Percentiles rank a stretch among this genome's conserved stretches.
Conservation (phyloP, 2,329 filamentous ascomycete species). For the Diaporthe caulivora region DNA sequence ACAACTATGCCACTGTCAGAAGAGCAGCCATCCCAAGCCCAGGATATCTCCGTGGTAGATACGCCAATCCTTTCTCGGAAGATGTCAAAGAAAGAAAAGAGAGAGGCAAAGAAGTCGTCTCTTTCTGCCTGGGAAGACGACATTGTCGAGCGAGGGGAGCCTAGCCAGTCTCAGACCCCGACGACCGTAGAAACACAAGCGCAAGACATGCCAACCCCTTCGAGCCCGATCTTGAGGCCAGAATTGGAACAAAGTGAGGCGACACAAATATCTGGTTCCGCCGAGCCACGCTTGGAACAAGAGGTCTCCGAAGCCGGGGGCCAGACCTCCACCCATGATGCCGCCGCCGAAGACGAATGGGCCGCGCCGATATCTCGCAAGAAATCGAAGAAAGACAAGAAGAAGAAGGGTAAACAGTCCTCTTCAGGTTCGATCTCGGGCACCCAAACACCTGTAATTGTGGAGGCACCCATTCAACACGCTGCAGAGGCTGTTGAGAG, state of each 20-base stretch:
- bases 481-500: background rate
- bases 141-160: slow-evolving; percentile 30
- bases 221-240: slow-evolving; percentile 2
- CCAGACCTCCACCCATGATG: slow-evolving; percentile 34
- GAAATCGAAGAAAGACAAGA: slow-evolving; percentile 55
- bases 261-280: background rate
- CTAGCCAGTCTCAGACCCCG: slow-evolving; percentile 34
- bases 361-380: slow-evolving; percentile 42
- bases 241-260: background rate
- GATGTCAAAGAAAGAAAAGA: slow-evolving; percentile 41
- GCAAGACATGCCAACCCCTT: background rate
- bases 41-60: background rate
- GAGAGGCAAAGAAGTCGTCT: slow-evolving; percentile 48
- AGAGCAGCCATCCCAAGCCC: background rate
- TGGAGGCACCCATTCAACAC: slow-evolving; percentile 3
- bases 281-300: background rate
- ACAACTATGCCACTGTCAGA: background rate
- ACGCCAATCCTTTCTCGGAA: slow-evolving; percentile 36
- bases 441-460: slow-evolving; percentile 29
- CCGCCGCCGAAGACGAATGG: slow-evolving; percentile 42
- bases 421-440: slow-evolving; percentile 38
- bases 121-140: slow-evolving; percentile 35
- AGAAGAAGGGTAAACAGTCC: slow-evolving; percentile 49
- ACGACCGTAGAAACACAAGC: slow-evolving; percentile 20
- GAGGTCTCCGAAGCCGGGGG: slow-evolving; percentile 44